Percentiles rank a stretch among this genome's conserved stretches.
Evolutionary conservation across 2,329 filamentous ascomycete genomes (phyloP).

Genomic region (Intubia oerlemansii): DNA sequence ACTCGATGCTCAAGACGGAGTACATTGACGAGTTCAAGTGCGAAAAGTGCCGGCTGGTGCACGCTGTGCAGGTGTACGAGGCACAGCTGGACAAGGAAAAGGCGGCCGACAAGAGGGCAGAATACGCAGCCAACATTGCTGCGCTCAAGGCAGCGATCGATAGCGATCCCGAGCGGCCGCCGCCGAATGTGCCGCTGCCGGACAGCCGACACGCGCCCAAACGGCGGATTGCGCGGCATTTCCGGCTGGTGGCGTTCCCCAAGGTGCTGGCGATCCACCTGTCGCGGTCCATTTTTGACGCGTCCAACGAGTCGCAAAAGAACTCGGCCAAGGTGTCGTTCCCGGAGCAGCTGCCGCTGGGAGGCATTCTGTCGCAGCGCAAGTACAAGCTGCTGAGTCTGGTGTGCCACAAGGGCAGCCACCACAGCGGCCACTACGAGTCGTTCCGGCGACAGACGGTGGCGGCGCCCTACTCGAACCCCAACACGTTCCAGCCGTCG

Average conservation of each 20-base stretch:
- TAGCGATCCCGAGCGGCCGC: slow-evolving; percentile 60
- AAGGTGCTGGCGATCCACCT: slow-evolving; percentile 82
- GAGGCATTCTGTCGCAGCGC: slow-evolving; percentile 54
- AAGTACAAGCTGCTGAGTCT: slow-evolving; percentile 71
- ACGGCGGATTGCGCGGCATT: slow-evolving; percentile 68
- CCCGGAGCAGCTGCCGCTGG: slow-evolving; percentile 66
- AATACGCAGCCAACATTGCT: slow-evolving; percentile 34
- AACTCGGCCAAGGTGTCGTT: slow-evolving; percentile 90
- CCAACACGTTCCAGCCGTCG: slow-evolving; percentile 55
- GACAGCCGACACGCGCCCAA: slow-evolving; percentile 56
- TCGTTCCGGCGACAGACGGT: slow-evolving; percentile 77
- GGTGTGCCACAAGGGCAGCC: slow-evolving; percentile 86
- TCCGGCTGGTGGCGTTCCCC: slow-evolving; percentile 70
- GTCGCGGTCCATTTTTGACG: slow-evolving; percentile 79
- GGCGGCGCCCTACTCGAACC: slow-evolving; percentile 61
- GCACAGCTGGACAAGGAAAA: slow-evolving; percentile 33
- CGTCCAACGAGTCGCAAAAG: slow-evolving; percentile 58
- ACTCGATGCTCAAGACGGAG: slow-evolving; percentile 84
- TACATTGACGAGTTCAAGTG: slow-evolving; percentile 95
- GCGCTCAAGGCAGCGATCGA: slow-evolving; percentile 46
- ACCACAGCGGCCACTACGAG: slow-evolving; percentile 94
- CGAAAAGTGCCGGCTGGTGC: slow-evolving; percentile 72
- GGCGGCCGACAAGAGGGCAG: slow-evolving; percentile 26
- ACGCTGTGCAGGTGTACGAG: slow-evolving; percentile 46
- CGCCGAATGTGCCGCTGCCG: slow-evolving; percentile 53